phyloP scores from a whole-genome alignment of 495 filamentous ascomycete species.

The Penicillium malachiteum region DNA sequence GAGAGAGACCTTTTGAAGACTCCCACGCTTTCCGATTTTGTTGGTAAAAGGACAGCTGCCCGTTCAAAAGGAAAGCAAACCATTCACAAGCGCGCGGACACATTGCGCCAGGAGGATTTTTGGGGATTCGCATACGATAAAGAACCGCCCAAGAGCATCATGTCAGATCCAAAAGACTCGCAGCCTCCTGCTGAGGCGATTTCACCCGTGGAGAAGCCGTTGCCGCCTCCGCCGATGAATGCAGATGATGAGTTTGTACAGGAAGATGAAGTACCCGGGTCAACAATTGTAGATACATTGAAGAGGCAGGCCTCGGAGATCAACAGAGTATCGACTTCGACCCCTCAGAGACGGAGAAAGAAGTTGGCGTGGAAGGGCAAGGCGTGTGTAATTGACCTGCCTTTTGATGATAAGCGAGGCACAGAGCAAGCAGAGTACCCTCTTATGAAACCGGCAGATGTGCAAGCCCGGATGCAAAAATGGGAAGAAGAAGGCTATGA shows the following conservation, averaged over 20 bases:
- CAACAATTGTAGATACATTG: conserved; percentile 10
- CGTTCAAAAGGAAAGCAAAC: conserved; percentile 47
- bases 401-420: conserved; percentile 63
- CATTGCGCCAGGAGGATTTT: conserved; percentile 60
- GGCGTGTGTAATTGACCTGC: conserved; percentile 68
- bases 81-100: conserved; percentile 59
- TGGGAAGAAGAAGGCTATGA: conserved; percentile 79
- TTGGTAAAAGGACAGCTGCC: conserved; percentile 25
- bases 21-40: conserved; percentile 45
- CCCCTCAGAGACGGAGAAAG: conserved; percentile 36
- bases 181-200: conserved; percentile 24
- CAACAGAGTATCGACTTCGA: conserved; percentile 15
- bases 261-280: background rate
- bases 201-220: conserved; percentile 44
- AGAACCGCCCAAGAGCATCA: conserved; percentile 33
- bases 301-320: conserved; percentile 18
- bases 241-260: conserved; percentile 12
- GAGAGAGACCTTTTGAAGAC: conserved; percentile 44
- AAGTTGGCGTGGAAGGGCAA: conserved; percentile 68
- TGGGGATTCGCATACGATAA: conserved; percentile 49
- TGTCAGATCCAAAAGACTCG: conserved; percentile 35
- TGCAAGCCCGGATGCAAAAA: conserved; percentile 60
- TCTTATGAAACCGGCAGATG: conserved; percentile 58
- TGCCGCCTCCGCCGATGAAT: conserved; percentile 44
- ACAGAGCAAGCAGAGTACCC: conserved; percentile 56